Base-by-base conservation (phyloP, 352 stramenopile species). In the Pythium angustatum region DNA sequence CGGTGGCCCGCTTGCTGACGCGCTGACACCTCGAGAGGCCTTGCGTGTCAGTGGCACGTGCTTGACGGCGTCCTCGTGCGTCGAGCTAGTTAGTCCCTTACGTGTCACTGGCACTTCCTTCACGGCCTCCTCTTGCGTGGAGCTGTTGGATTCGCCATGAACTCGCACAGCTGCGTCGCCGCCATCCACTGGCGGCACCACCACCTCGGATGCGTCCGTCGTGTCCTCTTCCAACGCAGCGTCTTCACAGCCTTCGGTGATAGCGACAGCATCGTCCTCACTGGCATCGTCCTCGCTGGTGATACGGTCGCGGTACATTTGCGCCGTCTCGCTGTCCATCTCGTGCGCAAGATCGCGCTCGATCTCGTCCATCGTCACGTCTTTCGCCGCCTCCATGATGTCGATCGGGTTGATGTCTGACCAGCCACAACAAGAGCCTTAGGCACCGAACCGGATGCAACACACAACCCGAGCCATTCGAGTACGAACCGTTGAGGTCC, bases 401-500 rank as follows among this genome's bases (percentile, higher is more conserved):
- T 89, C 75, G 38, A 89, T 61, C 27, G 62, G 71, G 14, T 65
- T 72, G 31, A 91, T 73, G 60, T 88, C 82, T 91, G n/a, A n/a
- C n/a, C n/a, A n/a, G n/a, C n/a, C 17, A 57, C 17, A 2, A 56
- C 28, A 24, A 30, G n/a, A n/a, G n/a, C n/a, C n/a, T n/a, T n/a
- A n/a, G n/a, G n/a, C n/a, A n/a, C n/a, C n/a, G n/a, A n/a, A n/a
- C n/a, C n/a, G n/a, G n/a, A n/a, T n/a, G n/a, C n/a, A n/a, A n/a
- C n/a, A n/a, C n/a, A n/a, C n/a, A n/a, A n/a, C n/a, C n/a, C n/a
- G n/a, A n/a, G n/a, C n/a, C n/a, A n/a, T n/a, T n/a, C n/a, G n/a
- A 40, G 4, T 1, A 26, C 64, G 12, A 33, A 79, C 81, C 81
- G 62, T 86, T 66, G 19, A 90, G 71, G 5, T 73, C 58, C 63